Evolutionary conservation across 768 basidiomycete species (phyloP).

Genomic region (Rubroboletus satanas): DNA sequence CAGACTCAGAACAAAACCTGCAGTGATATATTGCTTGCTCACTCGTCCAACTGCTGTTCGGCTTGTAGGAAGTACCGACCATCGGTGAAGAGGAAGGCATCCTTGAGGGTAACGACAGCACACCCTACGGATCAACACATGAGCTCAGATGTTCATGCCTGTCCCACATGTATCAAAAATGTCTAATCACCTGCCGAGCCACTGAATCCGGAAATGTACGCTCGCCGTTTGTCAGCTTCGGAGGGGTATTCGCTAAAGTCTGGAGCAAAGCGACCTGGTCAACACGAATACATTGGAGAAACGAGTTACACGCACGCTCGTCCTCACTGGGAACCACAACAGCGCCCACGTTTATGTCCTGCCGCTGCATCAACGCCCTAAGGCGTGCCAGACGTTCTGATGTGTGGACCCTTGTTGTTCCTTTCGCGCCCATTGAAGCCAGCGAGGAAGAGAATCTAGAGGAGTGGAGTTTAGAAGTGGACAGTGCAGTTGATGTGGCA

Average conservation of each 20-base stretch:
- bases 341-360: constrained; percentile 55
- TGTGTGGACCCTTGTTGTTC: constrained; percentile 53
- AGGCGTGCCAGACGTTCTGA: constrained; percentile 58
- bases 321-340: constrained; percentile 90
- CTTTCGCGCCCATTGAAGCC: constrained; percentile 36
- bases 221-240: constrained; percentile 76
- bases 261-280: constrained; percentile 27
- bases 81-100: constrained; percentile 89
- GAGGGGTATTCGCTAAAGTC: constrained; percentile 90
- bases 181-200: constrained; percentile 77
- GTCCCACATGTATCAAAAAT: not conserved
- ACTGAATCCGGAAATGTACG: constrained; percentile 89
- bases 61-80: constrained; percentile 96
- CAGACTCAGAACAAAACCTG: not conserved
- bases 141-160: not conserved
- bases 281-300: not conserved
- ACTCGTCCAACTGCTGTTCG: constrained; percentile 82
- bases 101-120: constrained; percentile 66
- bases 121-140: constrained; percentile 48
- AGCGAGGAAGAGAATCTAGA: constrained; percentile 12
- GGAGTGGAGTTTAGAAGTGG: not conserved
- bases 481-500: constrained; percentile 1
- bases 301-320: constrained; percentile 58
- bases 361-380: constrained; percentile 64
- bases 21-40: constrained; percentile 17